Conservation (phyloP, 2,329 filamentous ascomycete genomes). For the Remersonia thermophila region DNA sequence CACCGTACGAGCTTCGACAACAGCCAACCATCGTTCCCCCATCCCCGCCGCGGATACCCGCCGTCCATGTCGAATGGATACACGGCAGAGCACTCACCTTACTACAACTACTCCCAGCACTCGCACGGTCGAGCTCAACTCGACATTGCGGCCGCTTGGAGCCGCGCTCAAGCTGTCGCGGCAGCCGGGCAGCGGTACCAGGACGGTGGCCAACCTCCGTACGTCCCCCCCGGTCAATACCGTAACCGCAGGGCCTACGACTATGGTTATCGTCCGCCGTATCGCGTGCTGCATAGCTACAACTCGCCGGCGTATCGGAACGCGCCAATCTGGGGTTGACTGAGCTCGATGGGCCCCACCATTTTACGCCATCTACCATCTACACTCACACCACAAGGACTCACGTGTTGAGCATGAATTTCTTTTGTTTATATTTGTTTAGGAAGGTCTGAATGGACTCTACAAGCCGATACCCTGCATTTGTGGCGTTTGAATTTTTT, state of each 20-base stretch:
- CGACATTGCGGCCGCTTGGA: slow-evolving; percentile 12
- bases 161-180: slow-evolving; percentile 16
- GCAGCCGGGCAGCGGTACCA: slow-evolving; percentile 21
- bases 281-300: slow-evolving; percentile 45
- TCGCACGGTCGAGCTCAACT: slow-evolving; percentile 17
- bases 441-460: too few species aligned
- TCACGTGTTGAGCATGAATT: too few species aligned
- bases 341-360: not conserved
- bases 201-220: slow-evolving; percentile 21
- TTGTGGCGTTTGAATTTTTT: too few species aligned
- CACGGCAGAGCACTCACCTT: slow-evolving; percentile 7
- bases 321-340: slow-evolving; percentile 43
- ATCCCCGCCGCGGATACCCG: slow-evolving; percentile 10
- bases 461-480: too few species aligned
- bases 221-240: slow-evolving; percentile 25
- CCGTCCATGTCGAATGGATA: slow-evolving; percentile 20
- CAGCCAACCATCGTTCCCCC: slow-evolving; percentile 5
- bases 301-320: slow-evolving; percentile 45
- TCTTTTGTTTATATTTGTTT: slow-evolving; percentile 1
- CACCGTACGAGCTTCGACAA: slow-evolving; percentile 25
- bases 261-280: slow-evolving; percentile 24
- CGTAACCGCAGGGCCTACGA: slow-evolving; percentile 26
- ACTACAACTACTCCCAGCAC: slow-evolving; percentile 10
- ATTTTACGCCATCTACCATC: too few species aligned
- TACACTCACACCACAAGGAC: too few species aligned